Conservation (phyloP, 257 asterid genomes). For the Solanum tacnaense region DNA sequence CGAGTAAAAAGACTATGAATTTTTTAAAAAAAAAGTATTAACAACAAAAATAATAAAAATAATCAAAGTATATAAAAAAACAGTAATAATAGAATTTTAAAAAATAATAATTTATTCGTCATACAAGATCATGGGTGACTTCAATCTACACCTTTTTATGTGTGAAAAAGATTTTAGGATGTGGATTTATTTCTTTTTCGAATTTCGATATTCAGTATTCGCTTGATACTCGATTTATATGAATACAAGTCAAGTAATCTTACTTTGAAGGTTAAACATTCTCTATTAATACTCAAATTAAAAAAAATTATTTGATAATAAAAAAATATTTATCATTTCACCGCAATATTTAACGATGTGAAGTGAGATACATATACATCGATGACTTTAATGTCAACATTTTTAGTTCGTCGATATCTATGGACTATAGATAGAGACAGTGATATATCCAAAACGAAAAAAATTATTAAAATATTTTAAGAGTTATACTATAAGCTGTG, state of each 20-base stretch:
- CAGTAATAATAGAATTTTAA: too few species aligned
- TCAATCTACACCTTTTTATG: too few species aligned
- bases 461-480: not conserved
- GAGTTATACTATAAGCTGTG: not conserved
- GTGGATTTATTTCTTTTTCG: not conserved
- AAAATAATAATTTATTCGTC: too few species aligned
- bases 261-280: not conserved
- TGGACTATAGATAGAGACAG: not conserved
- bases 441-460: not conserved
- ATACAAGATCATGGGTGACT: too few species aligned
- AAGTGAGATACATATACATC: not conserved
- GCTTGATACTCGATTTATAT: too few species aligned
- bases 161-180: not conserved
- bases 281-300: not conserved
- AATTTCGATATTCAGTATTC: rapidly evolving
- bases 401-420: not conserved
- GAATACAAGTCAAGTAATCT: not conserved
- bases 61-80: not conserved
- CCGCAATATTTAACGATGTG: rapidly evolving
- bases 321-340: not conserved
- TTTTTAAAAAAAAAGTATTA: not conserved
- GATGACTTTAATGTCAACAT: not conserved
- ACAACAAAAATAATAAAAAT: not conserved
- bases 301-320: not conserved
- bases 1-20: not conserved